A percentile compares a stretch with the other conserved stretches of the same genome.
Conservation (phyloP, 108 stramenopile species). For the Conticribra guillardii region DNA sequence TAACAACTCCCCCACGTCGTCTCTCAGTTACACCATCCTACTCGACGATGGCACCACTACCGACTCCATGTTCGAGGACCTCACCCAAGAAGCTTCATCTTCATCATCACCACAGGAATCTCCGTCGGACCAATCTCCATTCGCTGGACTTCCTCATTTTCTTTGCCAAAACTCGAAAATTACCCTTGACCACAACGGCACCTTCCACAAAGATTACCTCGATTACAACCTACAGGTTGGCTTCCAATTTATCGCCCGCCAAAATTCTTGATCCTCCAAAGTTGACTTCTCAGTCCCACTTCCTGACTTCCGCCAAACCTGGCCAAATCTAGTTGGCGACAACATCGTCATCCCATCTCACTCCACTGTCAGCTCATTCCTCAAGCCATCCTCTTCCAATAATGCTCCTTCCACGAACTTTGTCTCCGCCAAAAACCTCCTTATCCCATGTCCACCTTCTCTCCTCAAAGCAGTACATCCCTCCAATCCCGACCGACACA, state of each 20-base stretch:
- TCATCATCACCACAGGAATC: neutral
- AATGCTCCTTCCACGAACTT: no score
- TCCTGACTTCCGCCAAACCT: constrained; percentile 5
- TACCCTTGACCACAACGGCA: constrained; percentile 4
- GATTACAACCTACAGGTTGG: neutral
- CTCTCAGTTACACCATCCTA: constrained; percentile 3
- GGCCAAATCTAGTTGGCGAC: constrained; percentile 4
- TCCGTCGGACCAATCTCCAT: neutral
- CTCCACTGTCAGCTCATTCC: constrained; percentile 5
- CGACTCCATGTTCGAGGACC: neutral
- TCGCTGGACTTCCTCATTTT: neutral
- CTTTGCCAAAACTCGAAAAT: neutral
- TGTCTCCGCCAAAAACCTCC: constrained; percentile 8
- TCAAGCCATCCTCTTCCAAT: neutral
- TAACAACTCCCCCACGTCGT: neutral
- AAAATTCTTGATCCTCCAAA: neutral
- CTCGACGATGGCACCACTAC: constrained; percentile 1
- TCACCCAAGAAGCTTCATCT: neutral
- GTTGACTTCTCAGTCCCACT: constrained; percentile 5
- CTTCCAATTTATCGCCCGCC: neutral
- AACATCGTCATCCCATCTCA: neutral
- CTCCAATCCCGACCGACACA: constrained; percentile 7
- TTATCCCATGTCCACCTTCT: constrained; percentile 12
- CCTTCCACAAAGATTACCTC: constrained; percentile 16
- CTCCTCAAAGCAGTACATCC: constrained; percentile 11